Conservation (phyloP, 345 rosid genomes). For the Salix udensis region DNA sequence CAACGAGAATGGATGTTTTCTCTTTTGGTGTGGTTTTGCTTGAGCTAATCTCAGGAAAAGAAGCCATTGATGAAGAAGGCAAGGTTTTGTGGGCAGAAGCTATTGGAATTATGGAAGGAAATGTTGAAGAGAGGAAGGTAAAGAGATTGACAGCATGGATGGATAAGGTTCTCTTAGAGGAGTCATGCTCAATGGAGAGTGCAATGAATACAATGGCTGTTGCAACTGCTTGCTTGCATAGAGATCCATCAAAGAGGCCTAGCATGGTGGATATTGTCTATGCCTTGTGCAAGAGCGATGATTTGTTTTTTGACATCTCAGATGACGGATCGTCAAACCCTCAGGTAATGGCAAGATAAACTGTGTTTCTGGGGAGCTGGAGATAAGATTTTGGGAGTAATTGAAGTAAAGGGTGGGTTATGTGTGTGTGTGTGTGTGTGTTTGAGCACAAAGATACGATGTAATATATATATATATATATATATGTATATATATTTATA, state of each 20-base stretch:
- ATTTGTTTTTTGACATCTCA: slow-evolving; percentile 40
- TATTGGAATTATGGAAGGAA: slow-evolving; percentile 31
- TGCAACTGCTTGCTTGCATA: slow-evolving; percentile 50
- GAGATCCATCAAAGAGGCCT: slow-evolving; percentile 53
- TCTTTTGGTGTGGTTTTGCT: slow-evolving; percentile 68
- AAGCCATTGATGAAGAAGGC: slow-evolving; percentile 49
- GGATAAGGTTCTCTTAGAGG: slow-evolving; percentile 37
- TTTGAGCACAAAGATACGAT: not conserved
- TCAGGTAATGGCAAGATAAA: slow-evolving; percentile 42
- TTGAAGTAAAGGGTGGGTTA: not conserved
- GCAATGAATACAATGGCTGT: slow-evolving; percentile 42
- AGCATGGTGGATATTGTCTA: slow-evolving; percentile 66
- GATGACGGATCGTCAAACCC: slow-evolving; percentile 32
- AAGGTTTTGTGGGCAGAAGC: slow-evolving; percentile 44
- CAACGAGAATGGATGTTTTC: slow-evolving; percentile 67
- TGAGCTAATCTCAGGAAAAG: slow-evolving; percentile 54
- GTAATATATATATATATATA: not conserved
- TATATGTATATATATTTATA: not conserved
- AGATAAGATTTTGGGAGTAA: not conserved
- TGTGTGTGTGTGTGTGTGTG: no score
- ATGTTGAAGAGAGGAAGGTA: slow-evolving; percentile 31
- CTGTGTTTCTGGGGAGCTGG: not conserved
- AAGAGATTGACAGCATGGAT: slow-evolving; percentile 32
- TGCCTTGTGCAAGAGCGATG: slow-evolving; percentile 52
- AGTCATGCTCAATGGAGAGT: slow-evolving; percentile 42